Conservation (phyloP, 441 rosid genomes). For the Hura crepitans region DNA sequence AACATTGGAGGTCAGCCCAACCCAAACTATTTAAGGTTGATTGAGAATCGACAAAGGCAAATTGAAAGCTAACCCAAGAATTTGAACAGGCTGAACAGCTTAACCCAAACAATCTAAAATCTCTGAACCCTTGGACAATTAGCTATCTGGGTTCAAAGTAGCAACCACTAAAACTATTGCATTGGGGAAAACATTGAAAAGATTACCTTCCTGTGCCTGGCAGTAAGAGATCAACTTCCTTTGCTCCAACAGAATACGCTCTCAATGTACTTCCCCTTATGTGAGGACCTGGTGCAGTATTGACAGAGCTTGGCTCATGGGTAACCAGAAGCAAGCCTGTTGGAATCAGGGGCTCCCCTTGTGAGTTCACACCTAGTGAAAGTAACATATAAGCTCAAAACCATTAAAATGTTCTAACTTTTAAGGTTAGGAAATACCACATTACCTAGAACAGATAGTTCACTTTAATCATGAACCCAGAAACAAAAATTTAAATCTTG, state of each 20-base stretch:
- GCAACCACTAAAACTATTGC: neutral
- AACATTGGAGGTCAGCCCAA: slow-evolving; percentile 2
- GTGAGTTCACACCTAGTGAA: slow-evolving; percentile 42
- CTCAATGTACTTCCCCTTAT: slow-evolving; percentile 80
- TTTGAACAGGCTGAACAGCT: neutral
- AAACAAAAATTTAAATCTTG: neutral
- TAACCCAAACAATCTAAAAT: neutral
- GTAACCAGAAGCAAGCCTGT: slow-evolving; percentile 71
- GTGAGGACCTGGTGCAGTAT: slow-evolving; percentile 84
- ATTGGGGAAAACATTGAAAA: slow-evolving; percentile 3
- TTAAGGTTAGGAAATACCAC: neutral
- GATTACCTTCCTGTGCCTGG: slow-evolving; percentile 91
- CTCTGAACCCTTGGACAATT: neutral
- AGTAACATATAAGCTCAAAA: slow-evolving; percentile 24
- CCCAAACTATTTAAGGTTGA: neutral
- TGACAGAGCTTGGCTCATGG: slow-evolving; percentile 75
- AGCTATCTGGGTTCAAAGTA: too few species aligned
- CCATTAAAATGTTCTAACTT: neutral
- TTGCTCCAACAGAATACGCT: slow-evolving; percentile 71
- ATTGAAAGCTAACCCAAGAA: neutral
- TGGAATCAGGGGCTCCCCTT: slow-evolving; percentile 59
- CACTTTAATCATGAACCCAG: neutral
- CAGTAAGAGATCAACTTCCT: slow-evolving; percentile 90
- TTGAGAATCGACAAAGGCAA: too few species aligned
- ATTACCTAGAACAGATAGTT: neutral